Base-by-base conservation (phyloP, 768 basidiomycete genomes). In the Auricularia auricula-judae region DNA sequence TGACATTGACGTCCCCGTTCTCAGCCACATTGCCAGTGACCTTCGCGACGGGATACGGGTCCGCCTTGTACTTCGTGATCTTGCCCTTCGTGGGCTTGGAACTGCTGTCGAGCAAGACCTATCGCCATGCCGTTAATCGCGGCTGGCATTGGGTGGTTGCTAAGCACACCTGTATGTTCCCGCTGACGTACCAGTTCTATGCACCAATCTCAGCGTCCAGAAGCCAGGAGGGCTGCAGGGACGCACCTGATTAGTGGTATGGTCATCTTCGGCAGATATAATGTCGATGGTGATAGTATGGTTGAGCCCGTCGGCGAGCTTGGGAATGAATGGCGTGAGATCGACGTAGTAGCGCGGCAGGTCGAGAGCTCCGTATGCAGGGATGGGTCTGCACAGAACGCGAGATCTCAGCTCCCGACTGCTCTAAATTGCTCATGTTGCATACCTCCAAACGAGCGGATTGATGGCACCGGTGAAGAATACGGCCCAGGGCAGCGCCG, bases 301-400 rank as follows among this genome's bases (percentile, higher is more conserved):
- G 23, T 84, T 76, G n/a, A 81, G 72, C 2, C 86, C 85, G 64
- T 89, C 88, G 0, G 84, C 79, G 42, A 92, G 78, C 21, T 85
- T 69, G 4, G 88, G 88, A 0, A 87, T 80, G 71, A 91, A 91
- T 1, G 89, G 88, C 7, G 89, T 90, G 62, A 90, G 73, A 72
- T 91, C 90, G 21, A 91, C 67, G 72, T 85, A 85, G 72, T 91
- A 91, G 1, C 86, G 88, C 1, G 90, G 89, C 12, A 89, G 78
- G 68, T 91, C 88, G 33, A 90, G 75, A 3, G 88, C 87, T 10
- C 88, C 87, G 65, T 89, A 91, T 1, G 89, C 83, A 1, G 87
- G 80, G 71, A 91, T 89, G 1, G 89, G 89, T 61, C 86, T 85
- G 60, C 8, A 29, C 29, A 29, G 29, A 29, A 29, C 29, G 16